These are phyloP conservation scores for Effrenium voratum DNA, from an alignment of 73 alveolate genomes.

Conservation along the genomic window DNA sequence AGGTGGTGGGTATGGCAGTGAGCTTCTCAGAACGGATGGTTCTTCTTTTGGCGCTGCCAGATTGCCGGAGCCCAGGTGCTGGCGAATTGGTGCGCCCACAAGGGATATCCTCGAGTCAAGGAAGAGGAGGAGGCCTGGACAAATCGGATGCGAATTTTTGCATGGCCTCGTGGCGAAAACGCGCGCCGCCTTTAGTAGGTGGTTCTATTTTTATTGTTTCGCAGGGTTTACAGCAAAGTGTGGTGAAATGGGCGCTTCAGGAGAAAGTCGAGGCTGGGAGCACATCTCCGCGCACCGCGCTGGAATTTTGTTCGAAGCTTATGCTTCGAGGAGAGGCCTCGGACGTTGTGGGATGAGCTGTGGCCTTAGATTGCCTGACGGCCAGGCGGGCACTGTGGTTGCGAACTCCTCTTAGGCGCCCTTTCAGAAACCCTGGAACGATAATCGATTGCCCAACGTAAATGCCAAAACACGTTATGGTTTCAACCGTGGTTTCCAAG, in stretches of 20 bases:
- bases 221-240: background rate
- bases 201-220: too few species aligned
- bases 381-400: too few species aligned
- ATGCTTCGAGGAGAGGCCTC: conserved; percentile 33
- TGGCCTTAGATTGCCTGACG: background rate
- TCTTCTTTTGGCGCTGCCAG: background rate
- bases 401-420: too few species aligned
- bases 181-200: too few species aligned
- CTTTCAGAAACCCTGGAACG: background rate
- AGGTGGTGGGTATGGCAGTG: background rate
- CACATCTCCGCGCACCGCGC: background rate
- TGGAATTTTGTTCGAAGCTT: background rate
- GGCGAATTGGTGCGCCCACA: conserved; percentile 87
- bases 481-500: too few species aligned
- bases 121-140: conserved; percentile 93
- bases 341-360: conserved; percentile 77
- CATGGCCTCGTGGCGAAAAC: too few species aligned
- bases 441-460: too few species aligned
- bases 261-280: too few species aligned
- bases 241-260: background rate
- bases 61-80: conserved; percentile 13
- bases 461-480: too few species aligned
- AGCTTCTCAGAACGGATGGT: background rate
- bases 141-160: too few species aligned
- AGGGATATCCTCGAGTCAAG: conserved; percentile 74